Percentiles rank a stretch among this genome's conserved stretches.
phyloP scores from a whole-genome alignment of 805 yeast species.

The Nakazawaea wyomingensis region DNA sequence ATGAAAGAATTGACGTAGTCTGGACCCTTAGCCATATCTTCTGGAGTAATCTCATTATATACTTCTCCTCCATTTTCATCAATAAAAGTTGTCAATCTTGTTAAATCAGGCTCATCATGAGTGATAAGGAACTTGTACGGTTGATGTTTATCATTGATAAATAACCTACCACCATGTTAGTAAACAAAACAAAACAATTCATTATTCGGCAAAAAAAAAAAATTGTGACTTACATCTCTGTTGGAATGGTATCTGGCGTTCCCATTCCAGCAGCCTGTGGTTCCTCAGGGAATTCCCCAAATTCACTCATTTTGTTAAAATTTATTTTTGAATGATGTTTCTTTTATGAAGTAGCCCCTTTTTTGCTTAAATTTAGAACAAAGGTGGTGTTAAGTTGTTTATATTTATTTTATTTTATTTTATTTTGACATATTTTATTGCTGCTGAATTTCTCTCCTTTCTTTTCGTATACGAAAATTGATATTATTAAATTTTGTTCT shows the following conservation, averaged over 20 bases:
- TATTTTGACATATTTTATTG: neutral
- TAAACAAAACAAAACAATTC: too few species aligned
- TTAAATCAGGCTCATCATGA: conserved; percentile 12
- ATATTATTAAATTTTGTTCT: neutral
- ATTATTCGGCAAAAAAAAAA: too few species aligned
- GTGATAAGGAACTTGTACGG: conserved; percentile 5
- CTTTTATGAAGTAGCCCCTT: neutral
- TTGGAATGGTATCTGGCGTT: neutral
- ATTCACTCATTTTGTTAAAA: conserved; percentile 8
- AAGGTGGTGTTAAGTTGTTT: conserved; percentile 5
- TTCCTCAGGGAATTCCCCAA: conserved; percentile 8
- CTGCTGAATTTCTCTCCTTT: neutral
- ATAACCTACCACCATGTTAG: conserved; percentile 6
- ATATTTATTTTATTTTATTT: neutral
- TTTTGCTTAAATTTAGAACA: neutral
- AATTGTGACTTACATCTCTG: conserved; percentile 1
- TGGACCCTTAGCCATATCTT: conserved; percentile 2
- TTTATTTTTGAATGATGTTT: neutral
- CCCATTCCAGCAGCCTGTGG: neutral
- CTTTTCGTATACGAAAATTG: neutral
- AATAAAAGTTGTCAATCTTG: conserved; percentile 7
- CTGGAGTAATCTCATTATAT: neutral
- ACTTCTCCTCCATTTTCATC: conserved; percentile 18
- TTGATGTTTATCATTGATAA: neutral
- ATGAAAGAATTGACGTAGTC: conserved; percentile 10